A percentile compares a stretch with the other conserved stretches of the same genome.
Evolutionary conservation across 495 filamentous ascomycete species (phyloP).

Genomic region (Neurospora africana): DNA sequence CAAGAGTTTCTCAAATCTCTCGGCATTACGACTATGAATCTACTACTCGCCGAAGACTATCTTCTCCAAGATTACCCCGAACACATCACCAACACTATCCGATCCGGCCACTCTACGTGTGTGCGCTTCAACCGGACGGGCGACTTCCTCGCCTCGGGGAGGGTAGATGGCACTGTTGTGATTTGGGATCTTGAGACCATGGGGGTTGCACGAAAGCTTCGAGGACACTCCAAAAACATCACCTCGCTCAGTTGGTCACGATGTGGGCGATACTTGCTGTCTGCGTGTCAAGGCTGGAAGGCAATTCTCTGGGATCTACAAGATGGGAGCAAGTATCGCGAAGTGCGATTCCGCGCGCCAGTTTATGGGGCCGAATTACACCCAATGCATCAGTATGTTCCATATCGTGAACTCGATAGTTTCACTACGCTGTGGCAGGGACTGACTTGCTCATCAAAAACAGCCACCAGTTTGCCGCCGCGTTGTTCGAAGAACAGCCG

Average conservation of each 20-base stretch:
- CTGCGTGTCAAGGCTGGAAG: conserved; percentile 90
- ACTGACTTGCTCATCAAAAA: neutral
- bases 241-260: conserved; percentile 90
- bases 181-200: conserved; percentile 97
- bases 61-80: conserved; percentile 95
- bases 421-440: neutral
- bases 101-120: conserved; percentile 54
- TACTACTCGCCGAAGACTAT: conserved; percentile 43
- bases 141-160: conserved; percentile 85
- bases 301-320: conserved; percentile 89
- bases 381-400: conserved; percentile 72
- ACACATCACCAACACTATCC: conserved; percentile 70
- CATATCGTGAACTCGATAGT: neutral
- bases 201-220: conserved; percentile 84
- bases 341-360: conserved; percentile 77
- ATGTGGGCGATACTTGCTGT: conserved; percentile 86
- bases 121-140: conserved; percentile 89
- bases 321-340: conserved; percentile 45
- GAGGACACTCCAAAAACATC: conserved; percentile 83
- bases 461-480: conserved; percentile 72
- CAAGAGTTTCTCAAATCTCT: neutral
- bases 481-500: conserved; percentile 87
- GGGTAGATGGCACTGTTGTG: conserved; percentile 86
- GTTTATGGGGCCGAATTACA: conserved; percentile 94
- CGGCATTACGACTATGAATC: conserved; percentile 30